Base-by-base conservation (phyloP, 2,329 filamentous ascomycete species). In the Paramyrothecium sp. region DNA sequence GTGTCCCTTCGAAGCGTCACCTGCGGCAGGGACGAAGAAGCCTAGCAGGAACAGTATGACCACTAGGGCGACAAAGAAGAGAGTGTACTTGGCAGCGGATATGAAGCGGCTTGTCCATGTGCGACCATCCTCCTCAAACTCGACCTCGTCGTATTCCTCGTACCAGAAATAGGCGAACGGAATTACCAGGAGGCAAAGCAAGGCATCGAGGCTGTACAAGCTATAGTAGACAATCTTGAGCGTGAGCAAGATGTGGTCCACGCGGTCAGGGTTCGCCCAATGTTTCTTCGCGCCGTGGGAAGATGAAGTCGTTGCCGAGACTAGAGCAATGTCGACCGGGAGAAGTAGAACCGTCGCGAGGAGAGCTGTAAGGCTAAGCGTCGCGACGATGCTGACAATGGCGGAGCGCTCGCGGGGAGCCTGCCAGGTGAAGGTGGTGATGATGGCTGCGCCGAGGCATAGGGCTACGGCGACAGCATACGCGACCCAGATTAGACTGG, bases 121-220 rank as follows among this genome's bases (percentile, higher is more conserved):
- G 70, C 93, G 88, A 30, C 85, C 86, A 33, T 91, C 90, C 66
- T 96, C 91, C 66, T 96, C 91, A 34, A 89, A 83, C 60, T 92
- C 92, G 20, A 94, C 88, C 75, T 97, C 92, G 67, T 97, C 94
- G 63, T 96, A 96, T 73, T 98, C 95, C 73, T 99, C 95, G 69
- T 96, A 95, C 87, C 90, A 97, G 73, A 99, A 99, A 78, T 99
- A 99, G 51, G 93, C 89, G 70, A 99, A 99, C 0, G 95, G 95
- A 20, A 98, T 89, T 49, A 97, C 84, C 19, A 98, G 73, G 50
- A 99, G 80, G 69, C 95, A 99, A 12, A 99, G 84, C 7, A 97
- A 72, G 1, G 92, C 91, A 73, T 99, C 95, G 63, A 97, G 79
- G 65, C 91, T 95, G 78, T 98, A 99, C 1, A 99, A 82, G 1